Evolutionary conservation across 176 grass and related monocot species (phyloP), one percentile per base, ranked within the genome.

Genomic region (Stipa capillata): DNA sequence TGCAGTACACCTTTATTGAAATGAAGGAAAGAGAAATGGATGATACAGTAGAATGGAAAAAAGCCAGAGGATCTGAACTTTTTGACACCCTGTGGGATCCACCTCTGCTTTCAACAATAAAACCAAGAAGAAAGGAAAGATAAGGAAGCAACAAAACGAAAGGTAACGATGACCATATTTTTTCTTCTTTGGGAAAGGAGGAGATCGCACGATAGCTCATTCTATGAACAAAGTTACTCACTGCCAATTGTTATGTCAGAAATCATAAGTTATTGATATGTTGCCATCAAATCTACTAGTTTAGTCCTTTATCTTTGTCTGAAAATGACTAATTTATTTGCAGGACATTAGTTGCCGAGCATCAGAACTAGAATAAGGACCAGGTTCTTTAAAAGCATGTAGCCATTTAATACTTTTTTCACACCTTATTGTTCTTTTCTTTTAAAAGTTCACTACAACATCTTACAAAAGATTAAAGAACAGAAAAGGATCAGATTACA

Each of bases 251-350:
- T 47, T 50, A 21, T 59, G 29, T 50, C 18, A 40, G 29, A 39
- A 71, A 71, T 59, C 32, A 17, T 50, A 56, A 15, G 40, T 67
- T 18, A 54, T 42, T 54, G 0, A 17, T 39, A 25, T 27, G 18
- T 78, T 84, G 52, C 31, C 18, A 49, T 85, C 65, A 57, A 63
- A 28, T 72, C 54, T 50, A 50, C 35, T 43, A 70, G 63, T 78
- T 77, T 68, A 51, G 21, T 79, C 34, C 6, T 85, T 82, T 73
- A 70, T 73, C 53, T 82, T 65, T 21, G 45, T 63, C 31, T 27
- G 56, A 44, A 71, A 85, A 73, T 20, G 34, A 36, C 21, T 41
- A 40, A 53, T 73, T 51, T 64, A 73, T 85, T 62, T 72, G 45
- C 20, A 73, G 35, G 0, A 44, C 42, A 65, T 55, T 73, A 72